These are phyloP conservation scores for Colletotrichum higginsianum DNA, from an alignment of 2,329 filamentous ascomycete species.

Conservation along the genomic window DNA sequence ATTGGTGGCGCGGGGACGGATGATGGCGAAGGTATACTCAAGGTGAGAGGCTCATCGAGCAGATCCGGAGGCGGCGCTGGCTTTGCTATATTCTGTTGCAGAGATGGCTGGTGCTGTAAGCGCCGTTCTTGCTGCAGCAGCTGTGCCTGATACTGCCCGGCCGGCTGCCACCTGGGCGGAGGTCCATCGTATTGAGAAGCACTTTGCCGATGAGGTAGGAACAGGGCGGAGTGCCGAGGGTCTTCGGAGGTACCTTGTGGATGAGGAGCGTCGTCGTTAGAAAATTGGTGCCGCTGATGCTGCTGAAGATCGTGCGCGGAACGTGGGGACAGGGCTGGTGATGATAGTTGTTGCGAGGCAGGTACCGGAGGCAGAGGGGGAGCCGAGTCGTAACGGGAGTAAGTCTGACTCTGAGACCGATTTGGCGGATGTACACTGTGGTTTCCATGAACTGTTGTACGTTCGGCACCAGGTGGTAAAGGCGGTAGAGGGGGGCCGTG, in stretches of 20 bases:
- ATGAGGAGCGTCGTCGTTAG: conserved; percentile 39
- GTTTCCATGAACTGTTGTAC: conserved; percentile 43
- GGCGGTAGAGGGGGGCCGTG: conserved; percentile 51
- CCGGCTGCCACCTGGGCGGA: conserved; percentile 42
- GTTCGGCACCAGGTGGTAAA: conserved; percentile 49
- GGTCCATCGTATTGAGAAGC: conserved; percentile 24
- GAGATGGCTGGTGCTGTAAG: conserved; percentile 51
- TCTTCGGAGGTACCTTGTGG: conserved; percentile 9
- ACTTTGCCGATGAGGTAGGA: conserved; percentile 43
- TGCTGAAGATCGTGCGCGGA: conserved; percentile 37
- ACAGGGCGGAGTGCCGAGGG: conserved; percentile 46
- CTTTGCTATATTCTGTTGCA: conserved; percentile 47
- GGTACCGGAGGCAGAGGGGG: conserved; percentile 59
- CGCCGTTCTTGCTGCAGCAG: conserved; percentile 46
- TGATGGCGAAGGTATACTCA: conserved; percentile 63
- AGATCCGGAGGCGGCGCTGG: conserved; percentile 64
- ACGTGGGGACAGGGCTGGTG: conserved; percentile 24
- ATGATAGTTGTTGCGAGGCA: neutral
- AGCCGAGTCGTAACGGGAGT: conserved; percentile 64
- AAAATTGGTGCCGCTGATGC: conserved; percentile 20
- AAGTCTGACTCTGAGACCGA: conserved; percentile 36
- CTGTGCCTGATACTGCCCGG: conserved; percentile 33
- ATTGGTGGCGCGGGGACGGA: conserved; percentile 83
- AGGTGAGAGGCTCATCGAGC: conserved; percentile 70
- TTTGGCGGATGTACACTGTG: conserved; percentile 42